A percentile compares a stretch with the other conserved stretches of the same genome.
Conservation (phyloP, 2,329 filamentous ascomycete genomes). For the Cryphonectria radicalis region DNA sequence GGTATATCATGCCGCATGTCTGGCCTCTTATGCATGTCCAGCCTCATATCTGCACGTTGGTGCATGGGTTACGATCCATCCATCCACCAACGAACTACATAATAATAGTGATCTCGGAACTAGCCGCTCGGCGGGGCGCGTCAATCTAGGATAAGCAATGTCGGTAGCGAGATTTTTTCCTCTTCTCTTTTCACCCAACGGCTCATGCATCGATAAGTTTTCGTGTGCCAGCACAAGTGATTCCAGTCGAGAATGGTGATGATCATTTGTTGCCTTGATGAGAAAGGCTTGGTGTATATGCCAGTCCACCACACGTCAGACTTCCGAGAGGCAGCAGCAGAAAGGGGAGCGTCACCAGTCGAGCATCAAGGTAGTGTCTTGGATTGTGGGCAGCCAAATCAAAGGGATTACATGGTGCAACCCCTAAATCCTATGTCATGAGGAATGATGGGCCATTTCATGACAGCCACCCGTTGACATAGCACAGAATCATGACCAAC, state of each 20-base stretch:
- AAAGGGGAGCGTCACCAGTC: neutral
- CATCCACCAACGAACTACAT: neutral
- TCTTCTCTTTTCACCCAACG: neutral
- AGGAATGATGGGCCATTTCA: neutral
- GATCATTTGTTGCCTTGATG: neutral
- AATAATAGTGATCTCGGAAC: neutral
- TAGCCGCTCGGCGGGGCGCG: neutral
- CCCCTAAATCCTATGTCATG: neutral
- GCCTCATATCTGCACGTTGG: neutral
- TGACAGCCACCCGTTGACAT: neutral
- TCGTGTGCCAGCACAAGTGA: neutral
- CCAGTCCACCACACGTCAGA: neutral
- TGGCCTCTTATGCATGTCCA: neutral
- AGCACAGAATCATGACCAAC: neutral
- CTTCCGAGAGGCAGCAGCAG: neutral
- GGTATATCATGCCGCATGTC: too few species aligned
- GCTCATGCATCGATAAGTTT: neutral
- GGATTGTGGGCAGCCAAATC: neutral
- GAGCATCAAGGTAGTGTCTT: neutral
- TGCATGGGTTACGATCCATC: neutral
- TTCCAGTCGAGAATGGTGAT: neutral
- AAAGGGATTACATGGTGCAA: neutral
- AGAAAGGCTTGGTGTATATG: neutral
- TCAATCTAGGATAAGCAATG: neutral
- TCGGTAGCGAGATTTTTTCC: neutral